Evolutionary conservation across 2,329 filamentous ascomycete species (phyloP).

Genomic region (Diaporthe amygdali): DNA sequence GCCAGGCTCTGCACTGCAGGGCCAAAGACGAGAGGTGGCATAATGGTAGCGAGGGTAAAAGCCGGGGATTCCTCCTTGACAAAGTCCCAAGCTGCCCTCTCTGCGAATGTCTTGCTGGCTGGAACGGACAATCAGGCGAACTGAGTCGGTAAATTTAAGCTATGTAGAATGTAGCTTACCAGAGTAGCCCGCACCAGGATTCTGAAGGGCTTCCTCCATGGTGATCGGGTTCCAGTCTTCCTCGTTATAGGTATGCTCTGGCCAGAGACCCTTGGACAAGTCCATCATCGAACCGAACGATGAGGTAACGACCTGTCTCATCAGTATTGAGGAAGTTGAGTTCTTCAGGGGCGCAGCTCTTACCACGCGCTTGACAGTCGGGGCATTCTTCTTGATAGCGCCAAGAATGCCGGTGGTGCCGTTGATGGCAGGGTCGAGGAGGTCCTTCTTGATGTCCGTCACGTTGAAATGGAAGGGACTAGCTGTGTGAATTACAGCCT

Average conservation of each 20-base stretch:
- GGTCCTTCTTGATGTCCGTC: slow-evolving; percentile 49
- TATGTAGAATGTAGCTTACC: not conserved
- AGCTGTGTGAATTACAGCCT: slow-evolving; percentile 76
- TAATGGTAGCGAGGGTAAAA: no score
- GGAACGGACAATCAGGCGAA: not conserved
- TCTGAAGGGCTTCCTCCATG: slow-evolving; percentile 38
- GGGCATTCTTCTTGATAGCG: slow-evolving; percentile 48
- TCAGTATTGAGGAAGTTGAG: not conserved
- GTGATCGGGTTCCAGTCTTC: slow-evolving; percentile 48
- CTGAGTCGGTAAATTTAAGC: fast-evolving
- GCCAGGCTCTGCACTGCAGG: no score
- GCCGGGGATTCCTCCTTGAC: no score
- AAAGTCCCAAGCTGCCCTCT: no score
- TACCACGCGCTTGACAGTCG: slow-evolving; percentile 63
- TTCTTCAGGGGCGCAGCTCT: not conserved
- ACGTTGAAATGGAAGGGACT: slow-evolving; percentile 75
- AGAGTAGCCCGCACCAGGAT: not conserved
- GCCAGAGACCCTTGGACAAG: slow-evolving; percentile 35
- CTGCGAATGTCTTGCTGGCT: not conserved
- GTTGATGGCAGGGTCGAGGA: slow-evolving; percentile 62
- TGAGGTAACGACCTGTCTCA: slow-evolving; percentile 49
- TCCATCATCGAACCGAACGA: slow-evolving; percentile 50
- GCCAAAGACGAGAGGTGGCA: no score
- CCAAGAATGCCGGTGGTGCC: slow-evolving; percentile 55
- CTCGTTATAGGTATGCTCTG: slow-evolving; percentile 47